Percentiles rank a stretch among this genome's conserved stretches.
phyloP scores from a whole-genome alignment of 2,329 filamentous ascomycete species.

The Pyricularia sp. region DNA sequence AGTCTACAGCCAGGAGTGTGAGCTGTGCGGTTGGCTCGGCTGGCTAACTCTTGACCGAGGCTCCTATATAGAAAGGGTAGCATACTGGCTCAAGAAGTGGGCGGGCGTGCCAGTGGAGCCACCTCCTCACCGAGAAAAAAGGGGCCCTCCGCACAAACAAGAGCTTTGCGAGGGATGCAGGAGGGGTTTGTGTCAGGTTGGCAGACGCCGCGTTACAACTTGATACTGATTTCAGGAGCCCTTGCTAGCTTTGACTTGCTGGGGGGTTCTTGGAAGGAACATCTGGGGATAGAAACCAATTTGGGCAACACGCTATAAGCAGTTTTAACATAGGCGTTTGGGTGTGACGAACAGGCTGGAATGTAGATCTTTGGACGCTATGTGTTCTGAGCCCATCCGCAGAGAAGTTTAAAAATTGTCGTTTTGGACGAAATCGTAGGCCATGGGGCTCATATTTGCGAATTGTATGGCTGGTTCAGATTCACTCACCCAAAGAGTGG shows the following conservation, averaged over 20 bases:
- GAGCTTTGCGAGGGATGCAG: slow-evolving; percentile 27
- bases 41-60: slow-evolving; percentile 16
- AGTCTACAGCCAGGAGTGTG: slow-evolving; percentile 28
- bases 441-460: too few species aligned
- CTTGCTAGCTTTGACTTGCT: neutral
- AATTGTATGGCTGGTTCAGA: too few species aligned
- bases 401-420: neutral
- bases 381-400: neutral
- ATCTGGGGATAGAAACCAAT: neutral
- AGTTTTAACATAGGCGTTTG: neutral
- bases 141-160: slow-evolving; percentile 14
- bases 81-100: slow-evolving; percentile 28
- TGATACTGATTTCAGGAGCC: neutral
- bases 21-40: slow-evolving; percentile 17
- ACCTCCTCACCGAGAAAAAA: neutral
- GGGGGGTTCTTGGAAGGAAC: neutral
- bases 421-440: neutral
- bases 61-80: slow-evolving; percentile 24
- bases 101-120: slow-evolving; percentile 14
- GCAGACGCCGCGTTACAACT: neutral
- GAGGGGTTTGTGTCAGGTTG: slow-evolving; percentile 17
- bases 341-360: neutral
- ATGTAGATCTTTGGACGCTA: neutral
- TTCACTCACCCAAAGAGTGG: too few species aligned
- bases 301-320: neutral